A percentile compares a stretch with the other conserved stretches of the same genome.
These are phyloP conservation scores for Botrytis paeoniae DNA, from an alignment of 2,329 filamentous ascomycete genomes.

Conservation along the genomic window DNA sequence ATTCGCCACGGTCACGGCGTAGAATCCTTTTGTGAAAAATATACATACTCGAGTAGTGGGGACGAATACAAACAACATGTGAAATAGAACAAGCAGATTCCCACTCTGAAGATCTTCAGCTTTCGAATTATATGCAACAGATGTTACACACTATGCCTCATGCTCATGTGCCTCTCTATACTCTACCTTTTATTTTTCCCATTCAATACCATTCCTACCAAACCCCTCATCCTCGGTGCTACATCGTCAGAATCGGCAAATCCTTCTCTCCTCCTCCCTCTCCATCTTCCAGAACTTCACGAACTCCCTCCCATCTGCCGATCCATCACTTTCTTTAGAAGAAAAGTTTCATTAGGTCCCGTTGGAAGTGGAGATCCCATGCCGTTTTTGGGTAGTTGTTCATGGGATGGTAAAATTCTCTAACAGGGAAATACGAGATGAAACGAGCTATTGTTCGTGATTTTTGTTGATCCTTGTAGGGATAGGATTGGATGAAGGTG, in stretches of 20 bases:
- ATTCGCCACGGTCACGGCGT: neutral
- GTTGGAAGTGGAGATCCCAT: neutral
- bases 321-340: neutral
- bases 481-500: neutral
- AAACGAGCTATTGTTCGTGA: neutral
- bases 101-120: no score
- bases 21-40: neutral
- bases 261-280: neutral
- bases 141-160: no score
- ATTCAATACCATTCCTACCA: no score
- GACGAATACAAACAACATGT: no score
- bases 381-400: neutral
- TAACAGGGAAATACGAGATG: constrained; percentile 2
- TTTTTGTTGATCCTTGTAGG: neutral
- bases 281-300: neutral
- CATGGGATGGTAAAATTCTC: neutral
- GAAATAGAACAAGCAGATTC: neutral
- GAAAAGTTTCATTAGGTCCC: neutral
- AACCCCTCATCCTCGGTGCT: neutral
- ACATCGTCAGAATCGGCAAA: neutral
- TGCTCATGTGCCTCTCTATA: no score
- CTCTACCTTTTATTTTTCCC: no score
- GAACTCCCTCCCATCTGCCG: neutral
- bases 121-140: no score
- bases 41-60: neutral